Evolutionary conservation across 129 eudicot genomes (phyloP).

Genomic region (Pulicaria dysenterica): DNA sequence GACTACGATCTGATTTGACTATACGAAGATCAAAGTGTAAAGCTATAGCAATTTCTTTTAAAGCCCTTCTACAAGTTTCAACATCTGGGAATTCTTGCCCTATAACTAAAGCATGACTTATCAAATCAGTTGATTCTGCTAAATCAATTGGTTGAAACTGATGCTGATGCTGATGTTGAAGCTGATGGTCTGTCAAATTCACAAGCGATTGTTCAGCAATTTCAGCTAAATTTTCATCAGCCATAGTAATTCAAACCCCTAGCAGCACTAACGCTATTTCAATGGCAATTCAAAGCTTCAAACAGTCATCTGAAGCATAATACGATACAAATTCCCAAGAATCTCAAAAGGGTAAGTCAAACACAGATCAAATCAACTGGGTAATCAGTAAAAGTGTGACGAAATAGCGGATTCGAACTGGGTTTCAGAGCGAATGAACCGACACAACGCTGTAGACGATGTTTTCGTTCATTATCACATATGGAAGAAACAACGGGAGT

Average conservation of each 20-base stretch:
- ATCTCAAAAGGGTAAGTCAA: constrained; percentile 15
- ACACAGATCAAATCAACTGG: constrained; percentile 5
- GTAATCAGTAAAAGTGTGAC: background rate
- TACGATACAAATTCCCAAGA: constrained; percentile 15
- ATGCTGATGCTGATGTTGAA: constrained; percentile 17
- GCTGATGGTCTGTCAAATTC: constrained; percentile 28
- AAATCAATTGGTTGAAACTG: constrained; percentile 16
- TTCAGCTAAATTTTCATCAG: constrained; percentile 37
- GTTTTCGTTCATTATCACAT: background rate
- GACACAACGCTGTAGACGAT: background rate
- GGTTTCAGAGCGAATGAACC: constrained; percentile 16
- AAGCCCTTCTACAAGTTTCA: constrained; percentile 80
- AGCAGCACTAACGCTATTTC: background rate
- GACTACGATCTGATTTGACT: constrained; percentile 93
- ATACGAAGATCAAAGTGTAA: constrained; percentile 91
- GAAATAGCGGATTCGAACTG: constrained; percentile 17
- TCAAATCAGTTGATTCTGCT: constrained; percentile 28
- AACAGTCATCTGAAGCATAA: constrained; percentile 3
- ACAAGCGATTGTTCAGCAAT: constrained; percentile 26
- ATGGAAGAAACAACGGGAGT: constrained; percentile 5
- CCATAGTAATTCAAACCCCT: constrained; percentile 33
- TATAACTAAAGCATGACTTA: constrained; percentile 50
- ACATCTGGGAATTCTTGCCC: constrained; percentile 99
- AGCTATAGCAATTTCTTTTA: constrained; percentile 85
- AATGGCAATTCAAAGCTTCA: background rate